Evolutionary conservation across 345 rosid genomes (phyloP).

Genomic region (Hibiscus tridactylites): DNA sequence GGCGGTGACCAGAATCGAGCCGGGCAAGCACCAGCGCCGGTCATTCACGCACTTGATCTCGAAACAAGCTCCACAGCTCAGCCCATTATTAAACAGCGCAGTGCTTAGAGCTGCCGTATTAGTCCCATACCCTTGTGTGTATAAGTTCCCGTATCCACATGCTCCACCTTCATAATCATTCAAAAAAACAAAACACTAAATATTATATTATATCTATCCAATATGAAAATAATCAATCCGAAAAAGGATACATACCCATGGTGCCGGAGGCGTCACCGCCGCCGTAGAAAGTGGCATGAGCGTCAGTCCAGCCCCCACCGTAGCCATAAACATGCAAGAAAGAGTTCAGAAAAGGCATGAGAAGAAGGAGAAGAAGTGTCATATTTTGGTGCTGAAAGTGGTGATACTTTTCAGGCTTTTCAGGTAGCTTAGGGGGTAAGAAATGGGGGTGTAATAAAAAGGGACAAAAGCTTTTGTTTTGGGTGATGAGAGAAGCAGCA

Average conservation of each 20-base stretch:
- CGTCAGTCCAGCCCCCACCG: not conserved
- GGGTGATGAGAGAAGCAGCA: not conserved
- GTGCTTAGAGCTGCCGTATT: slow-evolving; percentile 3
- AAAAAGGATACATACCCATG: not conserved
- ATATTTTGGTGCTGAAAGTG: not conserved
- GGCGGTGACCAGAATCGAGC: slow-evolving; percentile 3
- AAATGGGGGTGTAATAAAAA: not conserved
- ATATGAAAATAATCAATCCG: too few relatives aligned
- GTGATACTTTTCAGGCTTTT: not conserved
- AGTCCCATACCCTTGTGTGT: slow-evolving; percentile 1
- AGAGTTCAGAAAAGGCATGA: not conserved
- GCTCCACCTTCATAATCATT: not conserved
- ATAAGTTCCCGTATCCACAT: slow-evolving; percentile 4
- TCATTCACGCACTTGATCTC: slow-evolving; percentile 2
- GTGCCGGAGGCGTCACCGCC: slow-evolving; percentile 5
- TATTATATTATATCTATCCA: too few relatives aligned
- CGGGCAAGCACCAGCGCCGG: not conserved
- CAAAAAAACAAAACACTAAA: not conserved
- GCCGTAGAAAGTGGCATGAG: slow-evolving; percentile 5
- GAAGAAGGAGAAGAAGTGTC: not conserved
- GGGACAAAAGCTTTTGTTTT: not conserved
- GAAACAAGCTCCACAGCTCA: slow-evolving; percentile 2
- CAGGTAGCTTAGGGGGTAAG: not conserved
- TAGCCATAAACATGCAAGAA: not conserved
- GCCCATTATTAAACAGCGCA: not conserved